These are phyloP conservation scores for Daldinia sp. DNA, from an alignment of 2,329 filamentous ascomycete species.

Conservation along the genomic window DNA sequence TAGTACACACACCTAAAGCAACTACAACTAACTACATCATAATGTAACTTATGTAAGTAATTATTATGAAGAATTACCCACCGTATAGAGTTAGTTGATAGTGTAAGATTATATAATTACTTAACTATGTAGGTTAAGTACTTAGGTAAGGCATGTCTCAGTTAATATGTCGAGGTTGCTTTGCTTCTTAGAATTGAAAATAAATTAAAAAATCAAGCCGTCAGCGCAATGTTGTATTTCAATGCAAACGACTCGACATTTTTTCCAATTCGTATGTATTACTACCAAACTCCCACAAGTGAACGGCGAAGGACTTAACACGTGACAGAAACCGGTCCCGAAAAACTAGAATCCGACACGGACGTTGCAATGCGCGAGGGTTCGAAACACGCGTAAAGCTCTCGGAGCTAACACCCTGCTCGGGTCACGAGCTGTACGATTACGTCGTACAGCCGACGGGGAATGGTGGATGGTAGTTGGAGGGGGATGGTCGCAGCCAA, in stretches of 20 bases:
- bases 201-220: no score
- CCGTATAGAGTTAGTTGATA: slow-evolving; percentile 2
- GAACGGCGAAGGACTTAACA: background rate
- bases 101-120: slow-evolving; percentile 2
- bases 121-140: no score
- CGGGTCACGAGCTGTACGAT: slow-evolving; percentile 5
- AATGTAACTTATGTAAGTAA: background rate
- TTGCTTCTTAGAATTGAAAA: background rate
- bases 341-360: background rate
- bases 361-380: slow-evolving; percentile 9
- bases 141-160: no score
- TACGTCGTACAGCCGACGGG: background rate
- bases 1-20: background rate
- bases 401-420: slow-evolving; percentile 5
- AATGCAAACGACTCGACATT: background rate
- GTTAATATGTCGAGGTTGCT: background rate
- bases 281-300: background rate
- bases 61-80: slow-evolving; percentile 1
- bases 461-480: background rate
- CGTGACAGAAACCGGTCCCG: slow-evolving; percentile 1
- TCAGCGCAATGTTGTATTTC: no score
- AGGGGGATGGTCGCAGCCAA: background rate
- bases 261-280: background rate
- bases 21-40: background rate
- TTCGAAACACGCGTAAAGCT: slow-evolving; percentile 4